Evolutionary conservation across 140 eudicot species (phyloP).

Genomic region (Cichorium intybus): DNA sequence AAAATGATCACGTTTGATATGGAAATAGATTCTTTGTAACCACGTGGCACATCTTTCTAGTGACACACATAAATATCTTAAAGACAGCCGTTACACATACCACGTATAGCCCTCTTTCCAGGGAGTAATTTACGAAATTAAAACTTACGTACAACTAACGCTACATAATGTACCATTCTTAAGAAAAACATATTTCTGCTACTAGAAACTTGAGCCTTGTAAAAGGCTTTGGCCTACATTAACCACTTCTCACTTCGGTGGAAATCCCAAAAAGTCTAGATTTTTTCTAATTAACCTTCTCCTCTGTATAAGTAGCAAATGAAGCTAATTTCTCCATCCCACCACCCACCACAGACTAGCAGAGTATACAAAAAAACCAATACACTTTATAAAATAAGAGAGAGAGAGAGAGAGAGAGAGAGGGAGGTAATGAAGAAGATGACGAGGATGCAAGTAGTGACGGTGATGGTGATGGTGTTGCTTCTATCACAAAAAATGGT

Average conservation of each 20-base stretch:
- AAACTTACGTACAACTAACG: background rate
- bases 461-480: conserved; percentile 16
- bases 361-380: background rate
- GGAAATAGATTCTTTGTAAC: background rate
- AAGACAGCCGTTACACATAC: background rate
- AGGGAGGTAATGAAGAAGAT: conserved; percentile 1
- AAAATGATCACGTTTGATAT: conserved; percentile 16
- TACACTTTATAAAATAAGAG: background rate
- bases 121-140: background rate
- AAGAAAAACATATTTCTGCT: background rate
- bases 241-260: conserved; percentile 30
- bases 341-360: background rate
- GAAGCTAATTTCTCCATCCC: background rate
- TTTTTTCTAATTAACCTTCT: conserved; percentile 10
- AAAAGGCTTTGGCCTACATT: conserved; percentile 22
- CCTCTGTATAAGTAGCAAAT: conserved; percentile 6
- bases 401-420: background rate
- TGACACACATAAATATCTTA: conserved; percentile 6
- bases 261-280: conserved; percentile 20
- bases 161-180: background rate
- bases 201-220: background rate
- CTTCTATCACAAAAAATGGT: conserved; percentile 23
- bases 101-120: conserved; percentile 13
- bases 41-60: conserved; percentile 18
- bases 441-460: conserved; percentile 11